phyloP scores from a whole-genome alignment of 257 asterid genomes.

The Lantana camara region DNA sequence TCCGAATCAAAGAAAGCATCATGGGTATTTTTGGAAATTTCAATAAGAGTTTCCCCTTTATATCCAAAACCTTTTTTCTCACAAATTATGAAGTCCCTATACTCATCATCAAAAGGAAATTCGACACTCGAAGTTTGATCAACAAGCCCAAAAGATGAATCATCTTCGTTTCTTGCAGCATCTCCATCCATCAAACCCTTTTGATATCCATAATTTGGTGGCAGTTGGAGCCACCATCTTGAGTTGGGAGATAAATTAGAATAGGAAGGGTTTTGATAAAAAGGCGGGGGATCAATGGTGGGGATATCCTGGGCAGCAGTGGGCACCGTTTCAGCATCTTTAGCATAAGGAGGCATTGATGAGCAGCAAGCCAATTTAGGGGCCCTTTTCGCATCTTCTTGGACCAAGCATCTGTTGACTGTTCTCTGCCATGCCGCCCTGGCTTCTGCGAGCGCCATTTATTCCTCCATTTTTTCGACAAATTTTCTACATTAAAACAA shows the following conservation, averaged over 20 bases:
- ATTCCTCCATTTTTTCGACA: constrained; percentile 35
- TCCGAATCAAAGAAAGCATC: constrained; percentile 51
- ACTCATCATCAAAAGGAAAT: constrained; percentile 21
- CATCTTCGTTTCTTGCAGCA: constrained; percentile 5
- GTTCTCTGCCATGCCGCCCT: constrained; percentile 92
- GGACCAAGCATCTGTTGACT: constrained; percentile 76
- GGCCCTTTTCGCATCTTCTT: constrained; percentile 92
- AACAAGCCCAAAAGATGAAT: constrained; percentile 15
- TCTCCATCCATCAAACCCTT: constrained; percentile 35
- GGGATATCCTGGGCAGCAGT: constrained; percentile 45
- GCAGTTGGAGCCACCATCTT: constrained; percentile 85
- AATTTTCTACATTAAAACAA: constrained; percentile 20
- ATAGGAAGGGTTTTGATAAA: constrained; percentile 43
- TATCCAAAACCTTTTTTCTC: constrained; percentile 29
- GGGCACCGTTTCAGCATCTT: constrained; percentile 47
- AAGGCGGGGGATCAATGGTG: constrained; percentile 40
- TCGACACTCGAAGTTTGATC: constrained; percentile 29
- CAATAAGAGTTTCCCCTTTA: constrained; percentile 23
- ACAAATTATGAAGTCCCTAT: constrained; percentile 24
- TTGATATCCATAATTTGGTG: constrained; percentile 48
- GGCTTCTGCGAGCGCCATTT: constrained; percentile 73
- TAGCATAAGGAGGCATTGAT: constrained; percentile 45
- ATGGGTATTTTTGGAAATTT: constrained; percentile 40
- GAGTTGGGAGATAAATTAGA: constrained; percentile 65
- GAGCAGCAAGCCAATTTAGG: constrained; percentile 87